Conservation (phyloP, 108 stramenopile genomes). For the Cyclotella choctawhatcheeana region DNA sequence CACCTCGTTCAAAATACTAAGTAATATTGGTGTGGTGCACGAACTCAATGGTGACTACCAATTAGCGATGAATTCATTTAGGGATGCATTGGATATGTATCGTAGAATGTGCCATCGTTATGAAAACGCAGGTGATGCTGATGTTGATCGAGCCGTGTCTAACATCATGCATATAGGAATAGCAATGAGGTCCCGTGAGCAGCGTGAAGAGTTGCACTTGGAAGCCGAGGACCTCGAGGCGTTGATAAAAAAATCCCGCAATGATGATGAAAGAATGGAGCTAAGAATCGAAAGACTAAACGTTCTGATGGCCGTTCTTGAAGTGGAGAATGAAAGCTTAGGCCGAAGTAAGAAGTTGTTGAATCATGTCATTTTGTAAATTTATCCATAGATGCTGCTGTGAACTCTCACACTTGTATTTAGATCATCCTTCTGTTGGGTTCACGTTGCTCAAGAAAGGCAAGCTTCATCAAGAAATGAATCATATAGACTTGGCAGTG, state of each 20-base stretch:
- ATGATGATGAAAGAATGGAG: conserved; percentile 21
- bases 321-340: conserved; percentile 49
- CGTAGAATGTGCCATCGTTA: conserved; percentile 43
- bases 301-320: conserved; percentile 38
- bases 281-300: conserved; percentile 39
- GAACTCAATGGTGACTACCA: conserved; percentile 40
- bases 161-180: conserved; percentile 56
- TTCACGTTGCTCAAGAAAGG: conserved; percentile 50
- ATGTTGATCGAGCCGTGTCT: conserved; percentile 47
- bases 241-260: conserved; percentile 1
- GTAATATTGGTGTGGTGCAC: conserved; percentile 51
- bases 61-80: conserved; percentile 37
- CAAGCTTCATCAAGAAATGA: conserved; percentile 47
- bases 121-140: conserved; percentile 46
- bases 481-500: conserved; percentile 45
- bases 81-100: conserved; percentile 48
- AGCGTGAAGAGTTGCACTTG: conserved; percentile 39
- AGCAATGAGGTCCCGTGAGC: conserved; percentile 31
- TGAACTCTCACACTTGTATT: background rate
- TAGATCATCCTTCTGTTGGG: conserved; percentile 43
- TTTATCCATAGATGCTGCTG: no score
- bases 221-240: conserved; percentile 36
- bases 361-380: no score
- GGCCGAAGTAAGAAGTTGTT: conserved; percentile 21
- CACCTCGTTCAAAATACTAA: no score